Percentiles rank a stretch among this genome's conserved stretches.
Evolutionary conservation across 2,329 filamentous ascomycete genomes (phyloP).

Genomic region (Aureobasidium sp.): DNA sequence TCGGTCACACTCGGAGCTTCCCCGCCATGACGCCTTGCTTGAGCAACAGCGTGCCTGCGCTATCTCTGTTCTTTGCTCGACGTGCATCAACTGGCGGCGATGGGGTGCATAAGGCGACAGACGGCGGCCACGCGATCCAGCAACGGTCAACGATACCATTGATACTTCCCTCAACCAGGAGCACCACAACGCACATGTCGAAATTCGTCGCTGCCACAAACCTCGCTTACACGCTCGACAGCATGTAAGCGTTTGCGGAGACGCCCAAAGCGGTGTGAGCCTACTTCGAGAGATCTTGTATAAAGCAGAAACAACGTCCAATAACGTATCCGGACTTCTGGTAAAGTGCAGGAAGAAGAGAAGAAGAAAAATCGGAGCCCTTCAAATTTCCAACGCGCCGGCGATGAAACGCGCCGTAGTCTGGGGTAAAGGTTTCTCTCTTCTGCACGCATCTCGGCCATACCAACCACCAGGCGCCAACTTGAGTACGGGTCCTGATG

Average conservation of each 20-base stretch:
- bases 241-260: not conserved
- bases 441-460: not conserved
- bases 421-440: not conserved
- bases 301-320: not conserved
- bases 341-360: not conserved
- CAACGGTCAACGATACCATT: not conserved
- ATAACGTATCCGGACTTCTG: not conserved
- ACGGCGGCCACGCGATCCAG: not conserved
- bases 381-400: not conserved
- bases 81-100: conserved; percentile 5
- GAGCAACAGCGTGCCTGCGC: not conserved
- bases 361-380: not conserved
- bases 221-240: not conserved
- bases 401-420: not conserved
- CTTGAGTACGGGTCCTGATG: no score
- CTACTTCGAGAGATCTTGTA: not conserved
- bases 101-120: not conserved
- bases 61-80: not conserved
- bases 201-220: not conserved
- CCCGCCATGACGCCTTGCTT: conserved; percentile 1
- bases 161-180: not conserved
- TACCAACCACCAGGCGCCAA: not conserved
- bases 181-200: not conserved
- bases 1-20: not conserved
- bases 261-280: not conserved